A percentile compares a stretch with the other conserved stretches of the same genome.
These are phyloP conservation scores for Aspergillus saccharolyticus DNA, from an alignment of 495 filamentous ascomycete species.

Conservation along the genomic window DNA sequence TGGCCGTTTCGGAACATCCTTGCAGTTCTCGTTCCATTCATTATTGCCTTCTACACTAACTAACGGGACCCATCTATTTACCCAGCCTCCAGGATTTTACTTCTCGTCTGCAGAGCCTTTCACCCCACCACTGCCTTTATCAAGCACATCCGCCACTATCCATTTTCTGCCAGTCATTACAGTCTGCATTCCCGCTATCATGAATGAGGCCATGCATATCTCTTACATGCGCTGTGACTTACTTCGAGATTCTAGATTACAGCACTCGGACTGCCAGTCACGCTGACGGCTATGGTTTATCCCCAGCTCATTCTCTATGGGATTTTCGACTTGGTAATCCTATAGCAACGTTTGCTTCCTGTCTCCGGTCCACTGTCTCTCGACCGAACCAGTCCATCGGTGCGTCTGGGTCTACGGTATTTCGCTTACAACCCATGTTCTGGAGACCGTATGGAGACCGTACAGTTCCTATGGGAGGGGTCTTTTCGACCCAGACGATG, in stretches of 20 bases:
- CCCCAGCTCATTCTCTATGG: constrained; percentile 17
- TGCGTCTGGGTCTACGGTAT: constrained; percentile 25
- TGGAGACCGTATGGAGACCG: constrained; percentile 15
- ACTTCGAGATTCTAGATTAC: constrained; percentile 1
- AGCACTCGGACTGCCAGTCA: constrained; percentile 5
- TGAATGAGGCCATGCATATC: constrained; percentile 22
- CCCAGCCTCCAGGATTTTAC: constrained; percentile 25
- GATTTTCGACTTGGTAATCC: constrained; percentile 28
- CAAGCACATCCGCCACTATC: constrained; percentile 20
- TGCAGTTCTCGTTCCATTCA: constrained; percentile 17
- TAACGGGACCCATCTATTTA: constrained; percentile 13
- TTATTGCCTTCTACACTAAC: constrained; percentile 14
- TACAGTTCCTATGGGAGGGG: constrained; percentile 19
- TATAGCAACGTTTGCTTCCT: constrained; percentile 22
- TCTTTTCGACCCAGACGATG: constrained; percentile 11
- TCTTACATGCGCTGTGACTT: constrained; percentile 13
- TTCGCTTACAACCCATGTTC: constrained; percentile 11
- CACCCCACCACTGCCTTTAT: constrained; percentile 27
- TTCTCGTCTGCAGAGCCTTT: constrained; percentile 20
- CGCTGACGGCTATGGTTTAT: constrained; percentile 19
- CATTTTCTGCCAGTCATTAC: constrained; percentile 24
- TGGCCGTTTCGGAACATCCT: constrained; percentile 10
- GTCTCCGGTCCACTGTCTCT: constrained; percentile 16
- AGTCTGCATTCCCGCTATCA: constrained; percentile 22
- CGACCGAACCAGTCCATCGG: constrained; percentile 34